Evolutionary conservation across 768 basidiomycete species (phyloP).

Genomic region (Hygrophoropsis aurantiaca): DNA sequence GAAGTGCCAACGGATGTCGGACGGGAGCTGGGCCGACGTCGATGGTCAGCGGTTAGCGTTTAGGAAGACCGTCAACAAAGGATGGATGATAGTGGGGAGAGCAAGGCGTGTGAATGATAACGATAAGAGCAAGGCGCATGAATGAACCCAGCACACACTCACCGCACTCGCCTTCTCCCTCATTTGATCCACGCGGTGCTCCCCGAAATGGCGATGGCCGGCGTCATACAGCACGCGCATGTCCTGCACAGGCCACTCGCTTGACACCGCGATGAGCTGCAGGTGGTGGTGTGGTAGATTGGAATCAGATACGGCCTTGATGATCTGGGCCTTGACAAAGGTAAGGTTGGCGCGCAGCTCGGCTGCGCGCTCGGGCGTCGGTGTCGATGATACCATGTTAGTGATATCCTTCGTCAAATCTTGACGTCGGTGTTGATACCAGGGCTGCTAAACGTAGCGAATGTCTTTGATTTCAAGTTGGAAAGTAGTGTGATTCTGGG

Average conservation of each 20-base stretch:
- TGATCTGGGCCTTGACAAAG: slow-evolving; percentile 52
- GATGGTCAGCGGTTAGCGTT: no score
- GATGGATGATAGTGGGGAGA: no score
- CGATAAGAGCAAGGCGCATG: no score
- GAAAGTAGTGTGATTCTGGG: no score
- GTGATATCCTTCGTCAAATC: no score
- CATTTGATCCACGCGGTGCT: slow-evolving; percentile 95
- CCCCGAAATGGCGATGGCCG: slow-evolving; percentile 91
- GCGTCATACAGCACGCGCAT: slow-evolving; percentile 78
- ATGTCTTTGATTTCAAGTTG: no score
- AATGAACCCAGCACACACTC: no score
- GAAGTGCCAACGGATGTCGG: slow-evolving; percentile 93
- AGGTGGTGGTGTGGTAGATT: slow-evolving; percentile 8
- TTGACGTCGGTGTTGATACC: no score
- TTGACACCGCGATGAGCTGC: slow-evolving; percentile 88
- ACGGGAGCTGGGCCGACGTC: no score
- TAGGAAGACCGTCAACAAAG: no score
- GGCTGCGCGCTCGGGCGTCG: slow-evolving; percentile 42
- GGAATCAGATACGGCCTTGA: slow-evolving; percentile 27
- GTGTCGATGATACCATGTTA: neutral
- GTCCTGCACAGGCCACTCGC: slow-evolving; percentile 87
- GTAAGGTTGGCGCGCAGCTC: slow-evolving; percentile 56
- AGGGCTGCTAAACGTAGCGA: no score
- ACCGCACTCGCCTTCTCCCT: slow-evolving; percentile 81
- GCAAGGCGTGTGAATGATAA: no score